Conservation (phyloP, 2,329 filamentous ascomycete species). For the Monilinia fructicola region DNA sequence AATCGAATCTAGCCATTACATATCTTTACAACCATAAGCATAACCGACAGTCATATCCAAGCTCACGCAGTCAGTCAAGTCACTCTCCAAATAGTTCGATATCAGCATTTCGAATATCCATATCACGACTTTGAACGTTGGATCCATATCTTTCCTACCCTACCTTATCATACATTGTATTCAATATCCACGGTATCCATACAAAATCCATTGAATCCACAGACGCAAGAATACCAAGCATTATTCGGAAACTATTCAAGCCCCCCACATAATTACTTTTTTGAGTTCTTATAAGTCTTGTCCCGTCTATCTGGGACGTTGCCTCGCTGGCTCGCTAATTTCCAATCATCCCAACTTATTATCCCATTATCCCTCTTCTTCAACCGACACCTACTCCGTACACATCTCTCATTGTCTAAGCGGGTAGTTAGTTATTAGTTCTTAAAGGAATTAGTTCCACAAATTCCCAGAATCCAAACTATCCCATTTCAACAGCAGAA, state of each 20-base stretch:
- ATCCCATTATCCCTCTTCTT: background rate
- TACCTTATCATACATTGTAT: background rate
- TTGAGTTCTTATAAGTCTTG: background rate
- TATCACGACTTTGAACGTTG: background rate
- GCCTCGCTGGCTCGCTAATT: slow-evolving; percentile 23
- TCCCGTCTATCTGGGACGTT: slow-evolving; percentile 22
- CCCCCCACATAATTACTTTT: slow-evolving; percentile 18
- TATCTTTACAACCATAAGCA: background rate
- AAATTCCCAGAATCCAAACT: background rate
- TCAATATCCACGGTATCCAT: slow-evolving; percentile 7
- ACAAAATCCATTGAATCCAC: slow-evolving; percentile 7
- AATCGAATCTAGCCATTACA: background rate
- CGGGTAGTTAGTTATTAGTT: background rate
- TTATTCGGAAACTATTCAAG: slow-evolving; percentile 5
- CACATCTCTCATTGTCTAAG: background rate
- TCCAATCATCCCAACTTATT: slow-evolving; percentile 6
- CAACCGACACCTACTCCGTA: background rate
- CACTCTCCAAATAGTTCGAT: background rate
- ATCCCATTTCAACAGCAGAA: slow-evolving; percentile 5
- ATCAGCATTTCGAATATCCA: background rate
- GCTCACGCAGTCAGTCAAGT: background rate
- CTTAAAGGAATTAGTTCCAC: background rate
- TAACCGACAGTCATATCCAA: background rate
- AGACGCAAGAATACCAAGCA: background rate
- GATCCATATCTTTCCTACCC: background rate